phyloP scores from a whole-genome alignment of 2,329 filamentous ascomycete genomes.

The Sordariomycetes sp. region DNA sequence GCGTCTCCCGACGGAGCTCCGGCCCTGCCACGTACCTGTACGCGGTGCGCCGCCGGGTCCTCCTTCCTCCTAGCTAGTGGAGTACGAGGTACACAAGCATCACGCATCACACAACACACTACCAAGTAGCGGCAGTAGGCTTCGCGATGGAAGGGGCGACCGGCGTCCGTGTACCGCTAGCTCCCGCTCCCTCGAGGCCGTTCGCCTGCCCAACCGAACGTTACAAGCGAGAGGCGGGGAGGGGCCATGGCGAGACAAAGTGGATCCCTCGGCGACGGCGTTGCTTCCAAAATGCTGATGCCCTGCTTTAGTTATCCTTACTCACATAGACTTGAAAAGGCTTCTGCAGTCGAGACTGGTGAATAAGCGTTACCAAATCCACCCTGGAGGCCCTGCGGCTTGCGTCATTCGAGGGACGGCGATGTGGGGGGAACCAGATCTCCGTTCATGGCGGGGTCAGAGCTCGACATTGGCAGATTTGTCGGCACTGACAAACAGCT shows the following conservation, averaged over 20 bases:
- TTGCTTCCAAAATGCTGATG: neutral
- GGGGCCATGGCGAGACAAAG: neutral
- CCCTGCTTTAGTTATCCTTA: neutral
- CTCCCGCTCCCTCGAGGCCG: neutral
- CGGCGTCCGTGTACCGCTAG: neutral
- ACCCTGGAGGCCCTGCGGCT: neutral
- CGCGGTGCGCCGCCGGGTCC: neutral
- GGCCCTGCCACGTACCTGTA: too few species aligned
- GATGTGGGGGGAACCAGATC: neutral
- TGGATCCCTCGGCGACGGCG: neutral
- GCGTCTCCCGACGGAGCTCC: too few species aligned
- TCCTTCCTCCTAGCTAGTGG: neutral
- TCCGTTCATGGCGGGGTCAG: neutral
- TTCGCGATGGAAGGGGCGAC: neutral
- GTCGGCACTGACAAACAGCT: neutral
- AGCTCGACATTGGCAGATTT: neutral
- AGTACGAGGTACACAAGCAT: too few species aligned
- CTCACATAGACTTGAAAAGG: neutral
- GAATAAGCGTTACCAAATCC: neutral
- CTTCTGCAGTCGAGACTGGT: neutral
- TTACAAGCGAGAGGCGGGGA: neutral
- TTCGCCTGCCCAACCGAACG: neutral
- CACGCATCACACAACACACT: neutral
- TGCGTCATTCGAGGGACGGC: neutral
- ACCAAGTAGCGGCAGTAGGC: neutral